Percentiles rank a stretch among this genome's conserved stretches.
Evolutionary conservation across 306 rosid species (phyloP).

Genomic region (Quercus gilva): DNA sequence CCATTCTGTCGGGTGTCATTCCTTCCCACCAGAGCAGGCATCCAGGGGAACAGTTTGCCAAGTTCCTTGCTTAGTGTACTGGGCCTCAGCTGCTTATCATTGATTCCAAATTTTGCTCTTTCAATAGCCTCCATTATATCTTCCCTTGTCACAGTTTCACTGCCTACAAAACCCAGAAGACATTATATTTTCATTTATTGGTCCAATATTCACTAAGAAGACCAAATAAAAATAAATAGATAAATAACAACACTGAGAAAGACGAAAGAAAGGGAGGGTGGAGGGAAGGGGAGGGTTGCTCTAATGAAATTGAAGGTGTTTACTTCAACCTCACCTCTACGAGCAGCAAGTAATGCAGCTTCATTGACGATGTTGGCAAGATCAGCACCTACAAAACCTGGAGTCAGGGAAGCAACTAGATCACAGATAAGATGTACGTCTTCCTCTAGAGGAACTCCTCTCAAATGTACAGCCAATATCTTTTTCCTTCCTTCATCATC

Average conservation of each 20-base stretch:
- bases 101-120: constrained; percentile 90
- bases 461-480: constrained; percentile 87
- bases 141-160: constrained; percentile 75
- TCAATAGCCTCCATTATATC: constrained; percentile 92
- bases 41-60: constrained; percentile 80
- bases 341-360: constrained; percentile 93
- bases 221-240: background rate
- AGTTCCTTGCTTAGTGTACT: constrained; percentile 69
- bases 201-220: constrained; percentile 7
- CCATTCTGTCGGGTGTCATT: constrained; percentile 47
- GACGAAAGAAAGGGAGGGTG: background rate
- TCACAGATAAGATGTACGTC: constrained; percentile 59
- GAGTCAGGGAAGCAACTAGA: constrained; percentile 79
- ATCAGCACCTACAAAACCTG: constrained; percentile 94
- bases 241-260: too few relatives aligned
- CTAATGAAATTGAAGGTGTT: background rate
- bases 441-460: constrained; percentile 88
- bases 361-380: constrained; percentile 89
- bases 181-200: background rate
- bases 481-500: constrained; percentile 92
- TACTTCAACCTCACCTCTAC: constrained; percentile 59
- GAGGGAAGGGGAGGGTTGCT: background rate
- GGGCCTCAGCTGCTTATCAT: constrained; percentile 51
- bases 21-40: constrained; percentile 73
- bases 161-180: constrained; percentile 45